Evolutionary conservation across 2,329 filamentous ascomycete genomes (phyloP).

Genomic region (Magnaporthiopsis poae): DNA sequence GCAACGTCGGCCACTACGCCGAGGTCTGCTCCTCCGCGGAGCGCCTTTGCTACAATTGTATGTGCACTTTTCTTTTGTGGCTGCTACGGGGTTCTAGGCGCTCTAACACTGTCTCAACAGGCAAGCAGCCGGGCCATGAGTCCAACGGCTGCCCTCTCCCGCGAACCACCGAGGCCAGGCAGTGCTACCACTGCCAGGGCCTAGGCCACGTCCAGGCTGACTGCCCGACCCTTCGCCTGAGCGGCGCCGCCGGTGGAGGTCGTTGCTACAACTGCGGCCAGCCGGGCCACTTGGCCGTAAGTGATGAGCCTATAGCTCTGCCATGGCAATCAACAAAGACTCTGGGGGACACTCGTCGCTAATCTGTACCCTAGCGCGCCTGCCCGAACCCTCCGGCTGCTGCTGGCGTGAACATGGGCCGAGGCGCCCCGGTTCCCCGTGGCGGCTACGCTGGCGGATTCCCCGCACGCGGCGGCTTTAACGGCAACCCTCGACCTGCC

Average conservation of each 20-base stretch:
- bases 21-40: conserved; percentile 97
- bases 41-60: conserved; percentile 99
- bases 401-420: conserved; percentile 49
- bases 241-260: conserved; percentile 67
- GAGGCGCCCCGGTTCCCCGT: conserved; percentile 58
- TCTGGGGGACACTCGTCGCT: background rate
- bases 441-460: conserved; percentile 51
- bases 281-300: conserved; percentile 79
- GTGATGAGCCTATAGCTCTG: conserved; percentile 24
- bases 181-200: conserved; percentile 99
- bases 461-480: conserved; percentile 61
- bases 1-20: conserved; percentile 69
- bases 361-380: conserved; percentile 48
- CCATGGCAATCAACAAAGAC: background rate
- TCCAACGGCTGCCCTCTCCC: conserved; percentile 95
- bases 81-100: background rate
- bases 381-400: conserved; percentile 57
- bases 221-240: conserved; percentile 90
- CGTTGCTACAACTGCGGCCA: conserved; percentile 97
- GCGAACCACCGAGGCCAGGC: conserved; percentile 95
- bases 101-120: conserved; percentile 25
- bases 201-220: conserved; percentile 97
- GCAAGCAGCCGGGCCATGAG: conserved; percentile 89
- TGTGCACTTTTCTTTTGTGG: conserved; percentile 25
- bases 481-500: conserved; percentile 56